phyloP scores from a whole-genome alignment of 768 basidiomycete genomes.

The Macrolepiota albuminosa region DNA sequence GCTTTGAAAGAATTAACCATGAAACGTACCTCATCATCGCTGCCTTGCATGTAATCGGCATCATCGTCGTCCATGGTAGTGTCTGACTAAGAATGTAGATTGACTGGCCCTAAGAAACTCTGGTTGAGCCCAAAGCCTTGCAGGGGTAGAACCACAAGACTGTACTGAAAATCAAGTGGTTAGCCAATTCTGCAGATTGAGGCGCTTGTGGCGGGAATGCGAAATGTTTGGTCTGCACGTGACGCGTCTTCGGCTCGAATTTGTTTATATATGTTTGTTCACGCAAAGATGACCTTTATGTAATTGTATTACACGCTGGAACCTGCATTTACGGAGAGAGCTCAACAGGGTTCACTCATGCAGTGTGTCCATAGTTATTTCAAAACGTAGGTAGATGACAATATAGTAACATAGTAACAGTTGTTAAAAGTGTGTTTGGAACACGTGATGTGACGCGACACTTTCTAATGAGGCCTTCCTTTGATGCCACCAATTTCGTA shows the following conservation, averaged over 20 bases:
- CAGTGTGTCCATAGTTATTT: no score
- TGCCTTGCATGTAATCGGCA: slow-evolving; percentile 91
- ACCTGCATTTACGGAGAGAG: no score
- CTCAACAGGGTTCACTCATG: no score
- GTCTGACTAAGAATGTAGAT: slow-evolving; percentile 1
- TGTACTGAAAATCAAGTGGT: slow-evolving; percentile 1
- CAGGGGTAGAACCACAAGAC: neutral
- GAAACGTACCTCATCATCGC: slow-evolving; percentile 69
- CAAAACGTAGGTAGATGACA: no score
- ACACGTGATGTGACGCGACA: slow-evolving; percentile 3
- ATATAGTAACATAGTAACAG: no score
- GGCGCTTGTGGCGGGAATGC: neutral
- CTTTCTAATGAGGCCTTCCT: neutral
- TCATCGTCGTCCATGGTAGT: slow-evolving; percentile 83
- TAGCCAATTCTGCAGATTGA: neutral
- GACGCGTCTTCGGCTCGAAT: neutral
- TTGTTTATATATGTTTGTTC: no score
- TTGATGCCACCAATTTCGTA: neutral
- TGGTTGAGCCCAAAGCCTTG: neutral
- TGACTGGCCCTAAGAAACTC: neutral
- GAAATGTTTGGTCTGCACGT: neutral
- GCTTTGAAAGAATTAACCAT: slow-evolving; percentile 2
- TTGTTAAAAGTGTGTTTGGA: neutral
- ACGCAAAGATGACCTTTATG: no score
- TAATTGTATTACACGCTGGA: no score